These are phyloP conservation scores for Thraustochytrium striatum DNA, from an alignment of 352 stramenopile species.

Conservation along the genomic window DNA sequence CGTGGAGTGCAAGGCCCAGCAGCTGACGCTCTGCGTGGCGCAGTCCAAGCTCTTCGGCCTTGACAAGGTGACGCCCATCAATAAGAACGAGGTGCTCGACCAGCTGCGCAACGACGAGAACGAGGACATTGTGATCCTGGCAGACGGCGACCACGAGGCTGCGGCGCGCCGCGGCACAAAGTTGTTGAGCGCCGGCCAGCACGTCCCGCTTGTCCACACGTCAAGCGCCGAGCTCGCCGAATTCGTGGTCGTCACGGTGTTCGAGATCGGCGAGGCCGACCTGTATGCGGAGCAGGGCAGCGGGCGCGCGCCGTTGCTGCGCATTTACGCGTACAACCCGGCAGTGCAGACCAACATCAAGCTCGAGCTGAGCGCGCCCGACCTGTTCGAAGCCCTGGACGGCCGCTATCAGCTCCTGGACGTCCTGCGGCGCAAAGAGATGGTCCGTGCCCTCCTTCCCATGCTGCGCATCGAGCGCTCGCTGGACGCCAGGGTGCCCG, in stretches of 20 bases:
- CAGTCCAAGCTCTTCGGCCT: constrained; percentile 20
- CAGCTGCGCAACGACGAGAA: not conserved
- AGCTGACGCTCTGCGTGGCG: not conserved
- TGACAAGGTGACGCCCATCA: constrained; percentile 39
- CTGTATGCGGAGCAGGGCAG: constrained; percentile 13
- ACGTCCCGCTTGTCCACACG: constrained; percentile 5
- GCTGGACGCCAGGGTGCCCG: not conserved
- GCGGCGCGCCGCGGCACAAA: constrained; percentile 4
- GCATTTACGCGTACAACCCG: constrained; percentile 41
- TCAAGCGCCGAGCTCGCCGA: not conserved
- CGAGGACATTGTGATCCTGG: not conserved
- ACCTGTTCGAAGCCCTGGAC: constrained; percentile 41
- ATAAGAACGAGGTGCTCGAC: constrained; percentile 20
- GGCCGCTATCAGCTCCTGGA: constrained; percentile 13
- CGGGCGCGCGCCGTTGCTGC: constrained; percentile 1
- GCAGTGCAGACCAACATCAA: constrained; percentile 4
- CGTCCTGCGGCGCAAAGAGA: constrained; percentile 14
- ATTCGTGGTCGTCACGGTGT: constrained; percentile 9
- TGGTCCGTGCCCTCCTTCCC: not conserved
- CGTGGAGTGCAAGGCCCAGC: not conserved
- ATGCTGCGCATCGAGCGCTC: constrained; percentile 27
- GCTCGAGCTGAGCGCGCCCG: not conserved
- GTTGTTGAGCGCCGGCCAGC: constrained; percentile 15
- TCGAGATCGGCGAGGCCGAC: constrained; percentile 28
- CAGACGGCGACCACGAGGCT: not conserved